Evolutionary conservation across 352 stramenopile genomes (phyloP).

Genomic region (Globisporangium solare): DNA sequence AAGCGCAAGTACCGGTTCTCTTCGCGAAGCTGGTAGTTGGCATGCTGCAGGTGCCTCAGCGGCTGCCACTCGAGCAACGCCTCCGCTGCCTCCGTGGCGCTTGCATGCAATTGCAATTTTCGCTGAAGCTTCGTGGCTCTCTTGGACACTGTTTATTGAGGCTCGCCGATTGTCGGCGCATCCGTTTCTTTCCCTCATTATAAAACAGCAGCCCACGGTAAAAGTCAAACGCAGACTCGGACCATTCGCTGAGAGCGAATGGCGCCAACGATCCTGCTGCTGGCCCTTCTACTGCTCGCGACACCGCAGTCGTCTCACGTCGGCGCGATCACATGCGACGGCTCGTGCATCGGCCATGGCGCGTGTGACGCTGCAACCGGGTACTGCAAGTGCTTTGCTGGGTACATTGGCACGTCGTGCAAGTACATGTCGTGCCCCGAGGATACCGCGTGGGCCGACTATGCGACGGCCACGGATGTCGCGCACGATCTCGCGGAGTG

Average conservation of each 20-base stretch:
- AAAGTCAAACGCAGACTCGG: too few relatives aligned
- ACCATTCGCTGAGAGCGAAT: too few relatives aligned
- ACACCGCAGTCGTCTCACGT: not conserved
- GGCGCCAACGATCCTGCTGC: not conserved
- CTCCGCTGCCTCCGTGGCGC: constrained; percentile 28
- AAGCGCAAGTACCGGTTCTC: constrained; percentile 43
- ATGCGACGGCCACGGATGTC: constrained; percentile 37
- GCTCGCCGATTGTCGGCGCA: too few relatives aligned
- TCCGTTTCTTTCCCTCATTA: too few relatives aligned
- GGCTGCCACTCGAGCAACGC: constrained; percentile 50
- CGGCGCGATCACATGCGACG: constrained; percentile 37
- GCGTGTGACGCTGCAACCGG: constrained; percentile 48
- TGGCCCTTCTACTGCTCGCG: not conserved
- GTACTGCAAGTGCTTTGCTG: constrained; percentile 76
- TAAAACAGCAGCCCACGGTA: too few relatives aligned
- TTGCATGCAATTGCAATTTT: not conserved
- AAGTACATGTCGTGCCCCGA: constrained; percentile 44
- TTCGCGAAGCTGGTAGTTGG: constrained; percentile 62
- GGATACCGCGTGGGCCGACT: constrained; percentile 57
- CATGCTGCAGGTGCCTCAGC: constrained; percentile 51
- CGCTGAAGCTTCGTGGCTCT: too few relatives aligned
- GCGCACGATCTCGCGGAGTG: constrained; percentile 85
- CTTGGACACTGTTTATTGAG: too few relatives aligned
- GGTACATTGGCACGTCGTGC: constrained; percentile 68
- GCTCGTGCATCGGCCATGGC: constrained; percentile 83